A percentile compares a stretch with the other conserved stretches of the same genome.
These are phyloP conservation scores for Aspergillus texensis DNA, from an alignment of 2,329 filamentous ascomycete species.

Conservation along the genomic window DNA sequence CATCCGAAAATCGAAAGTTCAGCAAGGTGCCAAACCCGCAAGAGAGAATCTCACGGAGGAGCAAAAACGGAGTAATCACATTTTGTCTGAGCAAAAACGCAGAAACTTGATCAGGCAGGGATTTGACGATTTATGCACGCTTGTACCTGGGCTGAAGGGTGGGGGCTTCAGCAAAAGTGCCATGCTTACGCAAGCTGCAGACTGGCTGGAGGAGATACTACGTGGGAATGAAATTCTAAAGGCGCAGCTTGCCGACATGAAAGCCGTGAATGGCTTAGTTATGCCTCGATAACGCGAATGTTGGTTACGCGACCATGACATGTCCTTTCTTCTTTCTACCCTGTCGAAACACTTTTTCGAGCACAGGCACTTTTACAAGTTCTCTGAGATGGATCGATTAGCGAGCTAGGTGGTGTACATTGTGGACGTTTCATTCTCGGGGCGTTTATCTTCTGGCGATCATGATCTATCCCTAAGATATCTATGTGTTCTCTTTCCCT, in stretches of 20 bases:
- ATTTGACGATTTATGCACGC: conserved; percentile 75
- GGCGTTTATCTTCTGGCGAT: conserved; percentile 24
- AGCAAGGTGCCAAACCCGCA: conserved; percentile 32
- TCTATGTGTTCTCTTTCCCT: conserved; percentile 6
- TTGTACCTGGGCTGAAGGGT: conserved; percentile 74
- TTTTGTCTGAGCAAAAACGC: conserved; percentile 83
- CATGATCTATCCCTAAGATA: conserved; percentile 18
- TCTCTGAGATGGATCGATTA: conserved; percentile 27
- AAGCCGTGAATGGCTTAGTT: conserved; percentile 38
- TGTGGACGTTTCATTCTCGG: conserved; percentile 17
- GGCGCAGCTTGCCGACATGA: conserved; percentile 55
- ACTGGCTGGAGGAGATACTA: conserved; percentile 75
- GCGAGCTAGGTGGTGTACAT: conserved; percentile 23
- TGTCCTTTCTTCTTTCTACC: conserved; percentile 7
- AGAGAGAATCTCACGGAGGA: conserved; percentile 72
- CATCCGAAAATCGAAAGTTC: conserved; percentile 38
- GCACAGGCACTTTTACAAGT: not conserved
- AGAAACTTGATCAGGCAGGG: conserved; percentile 79
- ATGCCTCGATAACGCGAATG: conserved; percentile 35
- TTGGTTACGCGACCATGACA: conserved; percentile 26
- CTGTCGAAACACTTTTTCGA: not conserved
- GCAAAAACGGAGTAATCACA: conserved; percentile 84
- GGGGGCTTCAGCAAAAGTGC: conserved; percentile 83
- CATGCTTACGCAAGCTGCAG: conserved; percentile 72
- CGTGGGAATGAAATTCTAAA: conserved; percentile 67